Conservation (phyloP, 805 yeast species). For the Novakomyces olei region DNA sequence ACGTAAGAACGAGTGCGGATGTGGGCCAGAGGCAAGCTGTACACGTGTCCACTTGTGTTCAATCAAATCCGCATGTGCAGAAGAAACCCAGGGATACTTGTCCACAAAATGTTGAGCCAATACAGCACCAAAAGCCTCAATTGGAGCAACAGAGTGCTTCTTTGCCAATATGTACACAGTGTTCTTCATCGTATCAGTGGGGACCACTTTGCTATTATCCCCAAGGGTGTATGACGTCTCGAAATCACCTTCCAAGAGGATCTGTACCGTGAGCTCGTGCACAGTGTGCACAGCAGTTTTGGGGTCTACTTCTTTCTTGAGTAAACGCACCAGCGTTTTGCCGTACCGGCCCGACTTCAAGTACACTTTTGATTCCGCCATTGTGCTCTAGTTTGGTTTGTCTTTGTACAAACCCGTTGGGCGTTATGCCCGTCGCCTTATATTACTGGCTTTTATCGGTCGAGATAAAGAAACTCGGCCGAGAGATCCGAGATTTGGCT, state of each 20-base stretch:
- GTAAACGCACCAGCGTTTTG: constrained; percentile 76
- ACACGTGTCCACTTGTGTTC: constrained; percentile 68
- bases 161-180: constrained; percentile 69
- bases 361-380: neutral
- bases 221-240: constrained; percentile 70
- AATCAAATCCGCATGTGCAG: constrained; percentile 39
- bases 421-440: too few species aligned
- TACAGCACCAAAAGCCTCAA: constrained; percentile 72
- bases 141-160: constrained; percentile 62
- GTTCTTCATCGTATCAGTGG: constrained; percentile 56
- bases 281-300: constrained; percentile 40
- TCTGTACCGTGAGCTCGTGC: constrained; percentile 63
- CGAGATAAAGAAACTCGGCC: too few species aligned
- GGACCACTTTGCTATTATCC: constrained; percentile 72
- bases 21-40: constrained; percentile 48
- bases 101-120: constrained; percentile 58
- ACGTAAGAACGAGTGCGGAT: constrained; percentile 66
- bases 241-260: constrained; percentile 54
- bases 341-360: constrained; percentile 30
- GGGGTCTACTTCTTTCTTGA: constrained; percentile 58
- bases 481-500: too few species aligned
- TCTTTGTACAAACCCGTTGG: too few species aligned
- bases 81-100: constrained; percentile 59
- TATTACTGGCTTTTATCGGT: too few species aligned
- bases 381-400: too few species aligned